Conservation (phyloP, 805 yeast genomes). For the Cyberlindnera xylosilytica region DNA sequence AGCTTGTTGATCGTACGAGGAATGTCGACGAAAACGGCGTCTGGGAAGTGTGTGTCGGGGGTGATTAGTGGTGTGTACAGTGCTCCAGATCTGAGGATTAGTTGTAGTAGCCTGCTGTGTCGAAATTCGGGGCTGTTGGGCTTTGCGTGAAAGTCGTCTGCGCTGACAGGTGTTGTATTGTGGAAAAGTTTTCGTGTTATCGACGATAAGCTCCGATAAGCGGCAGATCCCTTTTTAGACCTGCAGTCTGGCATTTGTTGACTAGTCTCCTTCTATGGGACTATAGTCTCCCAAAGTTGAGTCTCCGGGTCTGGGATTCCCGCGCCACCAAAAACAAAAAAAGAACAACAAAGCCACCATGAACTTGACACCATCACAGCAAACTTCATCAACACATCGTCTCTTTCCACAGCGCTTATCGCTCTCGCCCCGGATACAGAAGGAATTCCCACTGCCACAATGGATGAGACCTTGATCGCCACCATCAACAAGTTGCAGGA, state of each 20-base stretch:
- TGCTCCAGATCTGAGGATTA: no score
- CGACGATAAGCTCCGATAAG: constrained; percentile 1
- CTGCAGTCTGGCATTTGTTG: not conserved
- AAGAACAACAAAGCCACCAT: no score
- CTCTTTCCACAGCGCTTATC: not conserved
- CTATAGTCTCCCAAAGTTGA: not conserved
- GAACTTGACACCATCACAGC: not conserved
- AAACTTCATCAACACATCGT: not conserved
- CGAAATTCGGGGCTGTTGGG: no score
- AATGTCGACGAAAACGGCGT: no score
- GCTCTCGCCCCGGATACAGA: not conserved
- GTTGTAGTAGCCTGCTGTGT: no score
- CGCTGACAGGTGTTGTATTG: not conserved
- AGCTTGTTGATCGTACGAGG: no score
- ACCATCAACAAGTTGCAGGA: constrained; percentile 81
- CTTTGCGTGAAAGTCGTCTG: no score
- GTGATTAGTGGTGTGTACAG: no score
- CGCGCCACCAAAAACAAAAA: not conserved
- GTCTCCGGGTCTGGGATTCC: not conserved
- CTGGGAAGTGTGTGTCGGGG: no score
- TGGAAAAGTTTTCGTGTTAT: constrained; percentile 1
- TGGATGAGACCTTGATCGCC: constrained; percentile 75
- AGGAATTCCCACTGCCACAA: constrained; percentile 22
- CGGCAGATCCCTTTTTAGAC: no score
- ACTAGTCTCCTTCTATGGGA: not conserved